A percentile compares a stretch with the other conserved stretches of the same genome.
phyloP scores from a whole-genome alignment of 441 rosid species.

The Adansonia grandidieri region DNA sequence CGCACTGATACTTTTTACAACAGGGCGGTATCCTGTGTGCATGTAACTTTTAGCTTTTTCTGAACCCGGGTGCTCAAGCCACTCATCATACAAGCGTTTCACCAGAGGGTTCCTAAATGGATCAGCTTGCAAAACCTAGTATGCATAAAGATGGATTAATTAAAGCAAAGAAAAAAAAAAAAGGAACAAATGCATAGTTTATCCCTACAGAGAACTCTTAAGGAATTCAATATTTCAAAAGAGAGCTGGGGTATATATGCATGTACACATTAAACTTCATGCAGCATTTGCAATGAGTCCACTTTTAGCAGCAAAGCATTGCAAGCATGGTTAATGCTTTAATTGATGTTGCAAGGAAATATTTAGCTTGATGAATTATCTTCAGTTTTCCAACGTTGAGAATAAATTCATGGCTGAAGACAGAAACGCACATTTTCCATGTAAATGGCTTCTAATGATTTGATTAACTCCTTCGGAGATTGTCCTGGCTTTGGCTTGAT shows the following conservation, averaged over 20 bases:
- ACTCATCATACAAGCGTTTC: conserved; percentile 65
- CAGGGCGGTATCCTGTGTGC: conserved; percentile 86
- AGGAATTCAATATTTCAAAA: neutral
- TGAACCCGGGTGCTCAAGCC: conserved; percentile 91
- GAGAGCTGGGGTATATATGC: neutral
- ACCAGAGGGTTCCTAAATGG: conserved; percentile 79
- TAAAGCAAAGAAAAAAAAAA: neutral
- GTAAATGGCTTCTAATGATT: conserved; percentile 62
- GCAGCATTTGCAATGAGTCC: neutral
- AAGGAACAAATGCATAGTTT: neutral
- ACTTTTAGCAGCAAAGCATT: neutral
- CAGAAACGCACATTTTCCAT: conserved; percentile 66
- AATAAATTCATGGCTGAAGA: neutral
- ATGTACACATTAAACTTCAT: neutral
- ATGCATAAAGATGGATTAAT: conserved; percentile 9
- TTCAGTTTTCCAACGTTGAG: neutral
- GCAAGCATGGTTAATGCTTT: neutral
- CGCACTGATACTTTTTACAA: conserved; percentile 69
- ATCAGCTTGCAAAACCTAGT: conserved; percentile 63
- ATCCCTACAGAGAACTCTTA: neutral
- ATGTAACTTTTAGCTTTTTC: conserved; percentile 62
- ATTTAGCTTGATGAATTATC: conserved; percentile 6
- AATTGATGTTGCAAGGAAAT: neutral
- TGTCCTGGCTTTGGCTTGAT: conserved; percentile 85
- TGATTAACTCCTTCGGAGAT: conserved; percentile 78